Evolutionary conservation across 306 rosid genomes (phyloP), one percentile per base, ranked within the genome.

Genomic region (Alnus rubra): DNA sequence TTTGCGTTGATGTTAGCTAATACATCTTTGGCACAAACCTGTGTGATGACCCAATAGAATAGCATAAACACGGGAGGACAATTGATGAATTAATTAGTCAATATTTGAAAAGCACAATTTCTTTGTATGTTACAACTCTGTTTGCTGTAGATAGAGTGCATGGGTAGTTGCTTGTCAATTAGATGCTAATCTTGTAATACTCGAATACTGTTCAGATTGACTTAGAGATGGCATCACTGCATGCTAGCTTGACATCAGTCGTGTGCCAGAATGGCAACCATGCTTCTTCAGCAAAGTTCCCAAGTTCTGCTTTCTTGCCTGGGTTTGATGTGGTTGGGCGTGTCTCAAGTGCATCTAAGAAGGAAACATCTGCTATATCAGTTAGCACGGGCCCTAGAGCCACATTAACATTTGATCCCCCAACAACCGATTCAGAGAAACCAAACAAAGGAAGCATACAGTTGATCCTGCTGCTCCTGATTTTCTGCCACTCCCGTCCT

Each of bases 401-500:
- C 65, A 89, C 97, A 35, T 78, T 93, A 51, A 93, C 99, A 60
- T 95, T 90, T 76, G 98, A 93, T 78, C 93, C 98, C 52, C 85
- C 85, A 2, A 15, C 89, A 55, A 86, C 89, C 54, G 77, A 88
- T 58, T 76, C 89, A 5, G 96, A 87, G 74, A 88, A 79, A 68
- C 80, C 83, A 89, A 93, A 37, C 88, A 87, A 76, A 88, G 60
- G 55, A 92, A 86, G 89, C 91, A 93, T 78, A 96, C 96, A 5
- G 83, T 86, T 58, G 98, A 96, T 81, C 97, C 99, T 63, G 82
- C 93, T 79, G 87, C 98, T 80, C 99, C 98, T 42, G 98, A 93
- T 87, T 96, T 96, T 83, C 76, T 84, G 82, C 91, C 96, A 19
- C 97, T 96, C 76, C 99, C 99, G 69, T 90, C 97, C 60, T 96